Base-by-base conservation (phyloP, 2,329 filamentous ascomycete species). In the Metarhizium sp. region DNA sequence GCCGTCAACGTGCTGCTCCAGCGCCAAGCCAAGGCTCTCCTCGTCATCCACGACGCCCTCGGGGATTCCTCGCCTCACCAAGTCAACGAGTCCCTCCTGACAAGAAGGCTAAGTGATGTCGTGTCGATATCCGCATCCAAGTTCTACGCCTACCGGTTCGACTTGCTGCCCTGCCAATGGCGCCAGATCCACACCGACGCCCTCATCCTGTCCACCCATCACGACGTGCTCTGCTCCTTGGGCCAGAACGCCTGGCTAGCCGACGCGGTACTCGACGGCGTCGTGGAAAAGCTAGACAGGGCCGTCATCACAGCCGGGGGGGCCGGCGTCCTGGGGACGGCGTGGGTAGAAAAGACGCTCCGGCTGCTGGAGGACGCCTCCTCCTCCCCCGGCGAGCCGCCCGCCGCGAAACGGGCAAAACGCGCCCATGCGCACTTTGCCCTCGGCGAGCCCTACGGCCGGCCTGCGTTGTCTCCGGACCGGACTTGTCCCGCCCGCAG, bases 291-390 rank as follows among this genome's bases (percentile, higher is more conserved):
- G 1, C 76, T 97, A 2, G 92, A 96, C 63, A 83, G 85, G 67
- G 85, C 87, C 0, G 70, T 95, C 48, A 89, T 95, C 49, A 79
- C 91, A 54, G 82, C 88, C 0, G 88, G 87, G 1, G 86, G 80
- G 0, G 81, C 81, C 1, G 75, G 78, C 0, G 59, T 66, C 1
- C 74, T 88, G 55, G 78, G 80, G 7, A 64, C 70, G 20, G 50
- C 13, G 3, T 81, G 78, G 68, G 75, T 85, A 49, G 76, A 85
- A 55, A 64, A 70, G 46, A 75, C 78, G 0, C 63, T 88, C 29
- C 66, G 69, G 3, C 51, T 75, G 30, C 71, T 82, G 11, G 68
- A 71, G 51, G 14, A 51, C 16, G 53, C 52, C 20, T 20, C 52
- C 7, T 14, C 3, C 7, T 14, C 3, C 13, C n/a, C 1, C n/a